A percentile compares a stretch with the other conserved stretches of the same genome.
Evolutionary conservation across 345 rosid genomes (phyloP).

Genomic region (Eucalyptus curtisii): DNA sequence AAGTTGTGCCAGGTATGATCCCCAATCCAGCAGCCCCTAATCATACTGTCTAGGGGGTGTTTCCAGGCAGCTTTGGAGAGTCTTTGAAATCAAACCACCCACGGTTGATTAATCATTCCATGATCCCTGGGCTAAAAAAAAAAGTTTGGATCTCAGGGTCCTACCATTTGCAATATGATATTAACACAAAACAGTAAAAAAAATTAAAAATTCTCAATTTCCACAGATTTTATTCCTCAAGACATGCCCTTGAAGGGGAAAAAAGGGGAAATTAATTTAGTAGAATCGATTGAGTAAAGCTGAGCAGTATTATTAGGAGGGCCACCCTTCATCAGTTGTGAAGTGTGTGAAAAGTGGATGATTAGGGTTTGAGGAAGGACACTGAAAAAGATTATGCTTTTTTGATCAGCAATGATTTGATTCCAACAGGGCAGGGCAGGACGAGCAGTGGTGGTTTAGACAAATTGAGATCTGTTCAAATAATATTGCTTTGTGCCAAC

Average conservation of each 20-base stretch:
- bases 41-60: slow-evolving; percentile 29
- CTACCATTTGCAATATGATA: background rate
- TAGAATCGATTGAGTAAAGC: background rate
- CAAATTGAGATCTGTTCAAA: background rate
- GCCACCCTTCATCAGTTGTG: background rate
- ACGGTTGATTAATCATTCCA: background rate
- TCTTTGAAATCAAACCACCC: slow-evolving; percentile 35
- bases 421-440: background rate
- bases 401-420: background rate
- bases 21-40: slow-evolving; percentile 25
- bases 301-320: background rate
- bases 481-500: background rate
- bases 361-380: background rate
- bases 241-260: background rate
- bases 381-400: background rate
- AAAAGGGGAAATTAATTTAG: background rate
- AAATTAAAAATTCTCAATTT: background rate
- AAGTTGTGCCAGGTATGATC: background rate
- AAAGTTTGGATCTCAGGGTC: background rate
- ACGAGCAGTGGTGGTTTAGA: background rate
- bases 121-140: background rate
- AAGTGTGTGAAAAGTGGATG: background rate
- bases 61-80: slow-evolving; percentile 37
- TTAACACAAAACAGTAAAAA: background rate
- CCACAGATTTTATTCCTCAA: background rate